Conservation (phyloP, 805 yeast species). For the Saturnispora besseyi region DNA sequence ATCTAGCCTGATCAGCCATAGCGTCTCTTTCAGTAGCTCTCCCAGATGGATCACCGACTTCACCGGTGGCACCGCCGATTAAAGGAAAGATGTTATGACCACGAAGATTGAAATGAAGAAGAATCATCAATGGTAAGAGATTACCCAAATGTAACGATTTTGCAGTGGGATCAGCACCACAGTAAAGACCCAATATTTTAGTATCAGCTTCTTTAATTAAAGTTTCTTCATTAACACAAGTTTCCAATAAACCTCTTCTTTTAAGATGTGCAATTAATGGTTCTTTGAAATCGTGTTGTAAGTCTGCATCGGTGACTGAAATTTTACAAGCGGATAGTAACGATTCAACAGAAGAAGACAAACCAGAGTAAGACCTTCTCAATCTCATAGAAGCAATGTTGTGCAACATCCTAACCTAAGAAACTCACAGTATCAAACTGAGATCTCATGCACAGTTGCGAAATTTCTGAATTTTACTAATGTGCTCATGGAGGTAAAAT, state of each 20-base stretch:
- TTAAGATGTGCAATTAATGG: conserved; percentile 34
- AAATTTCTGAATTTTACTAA: not conserved
- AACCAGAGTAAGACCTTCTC: not conserved
- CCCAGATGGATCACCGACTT: conserved; percentile 96
- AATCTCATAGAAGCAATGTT: not conserved
- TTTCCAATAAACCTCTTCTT: conserved; percentile 40
- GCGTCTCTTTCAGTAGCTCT: conserved; percentile 62
- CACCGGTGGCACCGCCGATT: conserved; percentile 94
- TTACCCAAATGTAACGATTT: conserved; percentile 85
- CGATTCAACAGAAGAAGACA: conserved; percentile 16
- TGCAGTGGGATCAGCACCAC: conserved; percentile 98
- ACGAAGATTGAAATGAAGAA: conserved; percentile 72
- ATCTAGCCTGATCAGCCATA: conserved; percentile 44
- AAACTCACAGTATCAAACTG: not conserved
- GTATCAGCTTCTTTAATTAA: conserved; percentile 18
- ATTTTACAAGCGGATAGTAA: conserved; percentile 18
- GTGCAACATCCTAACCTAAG: not conserved
- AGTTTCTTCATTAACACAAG: conserved; percentile 29
- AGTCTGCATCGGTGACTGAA: conserved; percentile 17
- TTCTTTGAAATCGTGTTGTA: conserved; percentile 25
- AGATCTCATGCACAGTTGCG: not conserved
- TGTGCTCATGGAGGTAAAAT: not conserved
- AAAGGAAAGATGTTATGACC: conserved; percentile 82
- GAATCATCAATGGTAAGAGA: conserved; percentile 73
- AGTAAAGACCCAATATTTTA: conserved; percentile 52